Conservation (phyloP, 305 asterid genomes). For the Solanum hybrid region DNA sequence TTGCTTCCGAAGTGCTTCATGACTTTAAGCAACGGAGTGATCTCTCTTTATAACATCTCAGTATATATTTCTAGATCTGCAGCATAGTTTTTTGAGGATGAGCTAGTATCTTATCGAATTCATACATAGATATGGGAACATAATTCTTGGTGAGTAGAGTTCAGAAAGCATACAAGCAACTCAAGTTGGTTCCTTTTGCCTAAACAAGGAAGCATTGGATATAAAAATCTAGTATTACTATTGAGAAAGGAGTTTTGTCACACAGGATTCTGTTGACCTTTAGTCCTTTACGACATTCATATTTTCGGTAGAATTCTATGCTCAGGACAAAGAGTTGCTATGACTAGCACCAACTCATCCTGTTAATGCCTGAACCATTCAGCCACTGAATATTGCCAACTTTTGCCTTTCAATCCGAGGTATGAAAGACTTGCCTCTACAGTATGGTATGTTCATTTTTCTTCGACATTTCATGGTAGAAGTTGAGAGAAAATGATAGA, state of each 20-base stretch:
- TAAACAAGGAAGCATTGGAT: neutral
- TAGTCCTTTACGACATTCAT: neutral
- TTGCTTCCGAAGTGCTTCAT: neutral
- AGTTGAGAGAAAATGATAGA: neutral
- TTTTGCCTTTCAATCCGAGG: neutral
- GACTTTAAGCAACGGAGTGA: neutral
- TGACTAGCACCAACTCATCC: neutral
- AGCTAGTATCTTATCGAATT: neutral
- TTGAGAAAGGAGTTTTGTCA: neutral
- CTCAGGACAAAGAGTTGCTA: neutral
- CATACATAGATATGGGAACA: neutral
- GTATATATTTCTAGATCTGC: neutral
- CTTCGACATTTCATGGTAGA: neutral
- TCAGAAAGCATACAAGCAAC: neutral
- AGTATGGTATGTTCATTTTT: neutral
- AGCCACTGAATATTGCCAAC: neutral
- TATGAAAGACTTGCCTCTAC: neutral
- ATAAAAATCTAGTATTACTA: neutral
- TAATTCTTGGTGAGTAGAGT: neutral
- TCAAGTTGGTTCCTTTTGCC: neutral
- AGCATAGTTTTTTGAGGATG: neutral
- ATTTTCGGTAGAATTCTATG: neutral
- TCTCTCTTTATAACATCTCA: neutral
- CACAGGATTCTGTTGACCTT: neutral
- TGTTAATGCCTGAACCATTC: neutral